These are phyloP conservation scores for Cordyceps cateniannulata DNA, from an alignment of 2,329 filamentous ascomycete genomes.

Conservation along the genomic window DNA sequence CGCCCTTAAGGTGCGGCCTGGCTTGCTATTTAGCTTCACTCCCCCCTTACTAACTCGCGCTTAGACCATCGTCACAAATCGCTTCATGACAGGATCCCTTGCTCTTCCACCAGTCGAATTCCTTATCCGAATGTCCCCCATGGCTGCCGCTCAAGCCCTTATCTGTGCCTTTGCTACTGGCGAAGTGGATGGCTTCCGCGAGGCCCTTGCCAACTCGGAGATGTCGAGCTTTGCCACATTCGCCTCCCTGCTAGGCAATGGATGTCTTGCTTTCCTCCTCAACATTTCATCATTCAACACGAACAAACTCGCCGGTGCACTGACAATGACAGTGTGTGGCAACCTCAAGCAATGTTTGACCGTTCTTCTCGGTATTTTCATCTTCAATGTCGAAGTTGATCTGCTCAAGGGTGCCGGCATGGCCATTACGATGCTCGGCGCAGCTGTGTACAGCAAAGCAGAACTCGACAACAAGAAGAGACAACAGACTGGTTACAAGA, in stretches of 20 bases:
- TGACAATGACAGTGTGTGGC: slow-evolving; percentile 54
- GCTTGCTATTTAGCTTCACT: neutral
- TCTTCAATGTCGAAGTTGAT: slow-evolving; percentile 45
- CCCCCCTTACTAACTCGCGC: slow-evolving; percentile 15
- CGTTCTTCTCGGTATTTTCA: slow-evolving; percentile 45
- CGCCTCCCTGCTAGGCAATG: slow-evolving; percentile 43
- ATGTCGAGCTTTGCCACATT: slow-evolving; percentile 30
- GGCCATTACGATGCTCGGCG: slow-evolving; percentile 47
- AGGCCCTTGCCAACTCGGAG: slow-evolving; percentile 28
- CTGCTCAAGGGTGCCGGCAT: slow-evolving; percentile 50
- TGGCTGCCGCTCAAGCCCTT: slow-evolving; percentile 50
- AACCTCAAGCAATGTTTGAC: slow-evolving; percentile 54
- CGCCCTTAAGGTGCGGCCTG: slow-evolving; percentile 41
- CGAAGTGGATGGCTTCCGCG: slow-evolving; percentile 40
- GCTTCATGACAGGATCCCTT: slow-evolving; percentile 56
- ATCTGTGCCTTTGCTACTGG: slow-evolving; percentile 45
- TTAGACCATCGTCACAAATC: slow-evolving; percentile 55
- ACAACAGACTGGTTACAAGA: slow-evolving; percentile 27
- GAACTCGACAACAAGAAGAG: slow-evolving; percentile 44
- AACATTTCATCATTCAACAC: slow-evolving; percentile 53
- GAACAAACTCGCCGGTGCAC: slow-evolving; percentile 50
- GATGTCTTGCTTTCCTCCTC: slow-evolving; percentile 46
- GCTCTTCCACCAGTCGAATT: slow-evolving; percentile 53
- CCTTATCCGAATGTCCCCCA: slow-evolving; percentile 55
- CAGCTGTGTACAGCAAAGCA: slow-evolving; percentile 51